Evolutionary conservation across 176 grass and related monocot species (phyloP), one percentile per base, ranked within the genome.

Genomic region (Aegilops sharonensis): DNA sequence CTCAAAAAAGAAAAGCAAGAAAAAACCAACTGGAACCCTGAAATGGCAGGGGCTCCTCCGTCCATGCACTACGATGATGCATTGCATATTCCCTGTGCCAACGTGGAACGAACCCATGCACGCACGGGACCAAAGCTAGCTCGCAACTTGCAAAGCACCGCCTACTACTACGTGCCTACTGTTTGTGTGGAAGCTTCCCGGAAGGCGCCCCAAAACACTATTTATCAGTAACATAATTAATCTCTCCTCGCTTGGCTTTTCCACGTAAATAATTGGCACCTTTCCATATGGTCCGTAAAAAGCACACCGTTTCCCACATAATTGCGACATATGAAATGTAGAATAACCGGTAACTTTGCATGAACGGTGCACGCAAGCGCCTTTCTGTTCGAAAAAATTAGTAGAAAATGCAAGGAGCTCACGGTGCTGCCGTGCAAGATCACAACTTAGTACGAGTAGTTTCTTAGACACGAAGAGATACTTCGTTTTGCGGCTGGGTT

Each of bases 161-260:
- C 14, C 31, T 66, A 76, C n/a, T 35, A 0, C 17, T 8, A 72
- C 6, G 23, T 72, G 23, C 57, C 3, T 40, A 23, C 57, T 64
- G 43, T 8, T 8, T 42, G 20, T 32, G 52, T 14, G 20, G 85
- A 90, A 87, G 80, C 85, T 87, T 90, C 85, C 67, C 8, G 3
- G 74, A 90, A 90, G 84, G 75, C 25, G 20, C 42, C 79, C 21
- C 11, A 0, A 12, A 0, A 29, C 59, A 8, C 30, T 39, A 2
- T 36, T 35, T 81, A 35, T 5, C 9, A 30, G 3, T 42, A 32
- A 35, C 15, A 64, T 70, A 45, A 48, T 20, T 70, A 45, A 64
- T 36, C n/a, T 36, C 30, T 21, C 1, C 13, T 52, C 2, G 5
- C 57, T n/a, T 14, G 27, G 48, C 78, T 63, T 74, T 24, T 30